These are phyloP conservation scores for Rosa lucieae DNA, from an alignment of 306 rosid species.

Conservation along the genomic window DNA sequence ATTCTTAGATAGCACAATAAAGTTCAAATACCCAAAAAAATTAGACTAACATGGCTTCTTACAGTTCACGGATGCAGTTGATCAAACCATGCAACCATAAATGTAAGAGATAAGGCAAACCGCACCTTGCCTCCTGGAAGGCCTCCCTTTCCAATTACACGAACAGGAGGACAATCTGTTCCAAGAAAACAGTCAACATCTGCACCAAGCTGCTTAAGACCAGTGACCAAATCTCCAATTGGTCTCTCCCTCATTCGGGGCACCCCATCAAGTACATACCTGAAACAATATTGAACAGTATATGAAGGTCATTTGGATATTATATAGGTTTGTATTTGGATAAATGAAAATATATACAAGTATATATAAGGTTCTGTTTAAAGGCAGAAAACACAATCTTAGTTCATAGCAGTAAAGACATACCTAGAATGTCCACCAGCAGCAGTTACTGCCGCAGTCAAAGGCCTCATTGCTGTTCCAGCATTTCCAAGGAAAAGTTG, in stretches of 20 bases:
- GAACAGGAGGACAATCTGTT: slow-evolving; percentile 97
- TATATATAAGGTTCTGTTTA: neutral
- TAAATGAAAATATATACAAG: neutral
- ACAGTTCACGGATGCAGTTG: neutral
- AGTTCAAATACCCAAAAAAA: neutral
- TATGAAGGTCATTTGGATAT: slow-evolving; percentile 13
- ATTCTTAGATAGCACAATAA: neutral
- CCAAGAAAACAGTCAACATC: slow-evolving; percentile 90
- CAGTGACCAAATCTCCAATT: slow-evolving; percentile 89
- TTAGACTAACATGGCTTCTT: neutral
- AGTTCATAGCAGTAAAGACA: slow-evolving; percentile 6
- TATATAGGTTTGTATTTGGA: neutral
- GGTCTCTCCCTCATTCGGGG: slow-evolving; percentile 99
- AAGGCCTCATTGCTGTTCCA: slow-evolving; percentile 99
- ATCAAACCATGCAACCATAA: neutral
- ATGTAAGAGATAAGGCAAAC: slow-evolving; percentile 17
- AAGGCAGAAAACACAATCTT: slow-evolving; percentile 10
- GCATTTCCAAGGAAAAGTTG: slow-evolving; percentile 97
- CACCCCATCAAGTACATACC: slow-evolving; percentile 93
- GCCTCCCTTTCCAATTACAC: slow-evolving; percentile 88
- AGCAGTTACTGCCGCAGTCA: slow-evolving; percentile 90
- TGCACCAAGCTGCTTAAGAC: slow-evolving; percentile 97
- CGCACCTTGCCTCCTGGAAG: slow-evolving; percentile 98
- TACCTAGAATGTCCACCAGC: slow-evolving; percentile 96
- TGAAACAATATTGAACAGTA: slow-evolving; percentile 40